Base-by-base conservation (phyloP, 106 monocot genomes). In the Gastrodia elata region DNA sequence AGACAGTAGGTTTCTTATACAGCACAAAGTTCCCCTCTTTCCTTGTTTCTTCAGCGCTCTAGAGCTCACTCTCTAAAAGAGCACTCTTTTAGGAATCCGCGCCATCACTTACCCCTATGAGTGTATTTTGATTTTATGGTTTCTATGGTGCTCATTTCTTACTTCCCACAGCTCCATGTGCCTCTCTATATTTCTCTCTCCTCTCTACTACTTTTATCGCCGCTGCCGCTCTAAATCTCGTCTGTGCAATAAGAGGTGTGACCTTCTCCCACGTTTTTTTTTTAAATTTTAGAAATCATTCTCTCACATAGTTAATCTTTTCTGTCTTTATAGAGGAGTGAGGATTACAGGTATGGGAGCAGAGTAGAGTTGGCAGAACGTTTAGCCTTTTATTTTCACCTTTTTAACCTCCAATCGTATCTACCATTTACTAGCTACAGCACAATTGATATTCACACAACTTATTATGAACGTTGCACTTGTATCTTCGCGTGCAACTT, bases 301-400 rank as follows among this genome's bases (percentile, higher is more conserved):
- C 18, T 37, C 67, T 67, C 15, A 7, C 37, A 36, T 34, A 16
- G 35, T 61, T 61, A 61, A 61, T 30, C 61, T 38, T 67, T n/a
- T n/a, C n/a, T n/a, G n/a, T 38, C 67, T 20, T 35, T 67, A 38
- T 37, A 67, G 38, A 67, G 37, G 37, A 67, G 16, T 67, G 67
- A 67, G 4, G 67, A 38, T n/a, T 20, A 22, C 61, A 67, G 67
- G 67, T 37, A 67, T 67, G n/a, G 67, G 67, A 67, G 67, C 26
- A 67, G 6, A 11, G 67, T 37, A 67, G 67, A 67, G 67, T n/a
- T 67, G 67, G 67, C 67, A 67, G 67, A 67, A 37, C 7, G n/a
- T 20, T 67, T 18, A 7, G 37, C 38, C 67, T 38, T 38, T 38
- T 67, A n/a, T n/a, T n/a, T n/a, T n/a, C n/a, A n/a, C 67, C 6